Evolutionary conservation across 176 grass and related monocot species (phyloP).

Genomic region (Oryza glaberrima): DNA sequence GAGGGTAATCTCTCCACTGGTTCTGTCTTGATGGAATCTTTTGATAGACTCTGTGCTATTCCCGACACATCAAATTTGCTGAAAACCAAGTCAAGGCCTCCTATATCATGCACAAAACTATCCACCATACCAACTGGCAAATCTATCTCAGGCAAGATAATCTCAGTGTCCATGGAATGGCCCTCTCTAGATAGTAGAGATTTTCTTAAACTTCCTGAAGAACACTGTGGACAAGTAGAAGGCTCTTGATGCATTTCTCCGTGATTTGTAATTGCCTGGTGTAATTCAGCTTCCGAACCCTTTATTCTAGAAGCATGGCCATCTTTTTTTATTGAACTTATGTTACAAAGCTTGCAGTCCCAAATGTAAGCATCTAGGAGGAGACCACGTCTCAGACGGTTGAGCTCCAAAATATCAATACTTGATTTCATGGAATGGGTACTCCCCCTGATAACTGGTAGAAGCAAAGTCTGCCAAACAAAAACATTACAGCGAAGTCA

Average conservation of each 20-base stretch:
- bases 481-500: constrained; percentile 19
- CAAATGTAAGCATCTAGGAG: constrained; percentile 76
- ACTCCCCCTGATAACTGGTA: constrained; percentile 56
- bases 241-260: constrained; percentile 32
- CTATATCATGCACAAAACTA: constrained; percentile 39
- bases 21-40: constrained; percentile 42
- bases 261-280: constrained; percentile 25
- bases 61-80: constrained; percentile 30
- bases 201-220: constrained; percentile 51
- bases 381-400: constrained; percentile 71
- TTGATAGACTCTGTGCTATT: constrained; percentile 22
- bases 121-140: constrained; percentile 46
- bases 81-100: constrained; percentile 54
- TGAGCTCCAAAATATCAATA: constrained; percentile 83
- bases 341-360: constrained; percentile 61
- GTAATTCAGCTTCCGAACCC: constrained; percentile 40
- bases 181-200: constrained; percentile 52
- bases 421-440: constrained; percentile 49
- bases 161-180: constrained; percentile 27
- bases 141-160: constrained; percentile 51
- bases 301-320: constrained; percentile 31
- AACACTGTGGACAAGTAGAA: constrained; percentile 16
- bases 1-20: constrained; percentile 58
- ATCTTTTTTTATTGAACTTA: constrained; percentile 58
- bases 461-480: constrained; percentile 64